A percentile compares a stretch with the other conserved stretches of the same genome.
Evolutionary conservation across 2,329 filamentous ascomycete genomes (phyloP).

Genomic region (Trichoderma citrinoviride): DNA sequence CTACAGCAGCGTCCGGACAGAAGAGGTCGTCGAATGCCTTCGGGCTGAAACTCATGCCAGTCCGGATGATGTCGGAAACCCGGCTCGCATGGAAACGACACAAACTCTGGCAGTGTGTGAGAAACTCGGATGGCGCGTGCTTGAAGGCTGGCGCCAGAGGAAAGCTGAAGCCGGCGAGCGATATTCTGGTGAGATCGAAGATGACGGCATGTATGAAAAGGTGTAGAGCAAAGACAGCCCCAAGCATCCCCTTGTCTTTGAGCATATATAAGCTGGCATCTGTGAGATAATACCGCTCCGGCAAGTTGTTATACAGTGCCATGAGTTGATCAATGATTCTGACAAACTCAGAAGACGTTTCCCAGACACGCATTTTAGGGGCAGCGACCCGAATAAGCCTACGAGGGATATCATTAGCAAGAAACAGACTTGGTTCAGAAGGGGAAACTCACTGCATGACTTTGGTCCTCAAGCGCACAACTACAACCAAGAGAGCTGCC

Average conservation of each 20-base stretch:
- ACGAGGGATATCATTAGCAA: not conserved
- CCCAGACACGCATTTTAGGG: conserved; percentile 23
- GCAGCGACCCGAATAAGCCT: conserved; percentile 26
- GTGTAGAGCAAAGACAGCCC: conserved; percentile 29
- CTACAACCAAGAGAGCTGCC: conserved; percentile 23
- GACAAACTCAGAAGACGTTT: conserved; percentile 24
- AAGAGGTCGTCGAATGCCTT: conserved; percentile 28
- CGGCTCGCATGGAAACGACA: conserved; percentile 28
- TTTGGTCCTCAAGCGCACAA: conserved; percentile 25
- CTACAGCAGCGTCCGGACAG: conserved; percentile 27
- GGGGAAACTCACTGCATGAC: conserved; percentile 23
- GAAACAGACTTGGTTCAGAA: not conserved
- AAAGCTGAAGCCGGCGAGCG: conserved; percentile 30
- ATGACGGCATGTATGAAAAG: conserved; percentile 29
- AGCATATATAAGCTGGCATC: conserved; percentile 27
- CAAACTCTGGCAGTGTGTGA: conserved; percentile 25
- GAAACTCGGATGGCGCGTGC: conserved; percentile 25
- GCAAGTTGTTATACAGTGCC: conserved; percentile 25
- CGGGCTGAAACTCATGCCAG: conserved; percentile 22
- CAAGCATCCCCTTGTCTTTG: conserved; percentile 25
- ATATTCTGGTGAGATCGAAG: conserved; percentile 28
- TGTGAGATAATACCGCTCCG: conserved; percentile 26
- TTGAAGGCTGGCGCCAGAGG: conserved; percentile 28
- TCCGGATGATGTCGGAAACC: conserved; percentile 26
- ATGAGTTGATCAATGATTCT: conserved; percentile 27